phyloP scores from a whole-genome alignment of 805 yeast species.

The Tetrapisispora nanseiensis region DNA sequence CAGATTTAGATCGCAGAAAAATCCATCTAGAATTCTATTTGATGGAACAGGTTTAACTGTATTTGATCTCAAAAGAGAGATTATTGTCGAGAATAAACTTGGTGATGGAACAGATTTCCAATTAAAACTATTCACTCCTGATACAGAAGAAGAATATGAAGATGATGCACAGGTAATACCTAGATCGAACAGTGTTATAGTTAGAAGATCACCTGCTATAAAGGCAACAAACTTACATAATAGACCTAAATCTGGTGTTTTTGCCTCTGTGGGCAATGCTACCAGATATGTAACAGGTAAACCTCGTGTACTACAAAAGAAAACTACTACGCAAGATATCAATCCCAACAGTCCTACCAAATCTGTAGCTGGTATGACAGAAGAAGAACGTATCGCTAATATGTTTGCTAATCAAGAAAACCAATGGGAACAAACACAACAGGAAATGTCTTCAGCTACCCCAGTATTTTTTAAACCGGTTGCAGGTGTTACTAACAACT shows the following conservation, averaged over 20 bases:
- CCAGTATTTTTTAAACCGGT: constrained; percentile 48
- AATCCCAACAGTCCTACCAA: constrained; percentile 6
- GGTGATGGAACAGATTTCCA: constrained; percentile 83
- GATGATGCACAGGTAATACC: constrained; percentile 91
- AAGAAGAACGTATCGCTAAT: constrained; percentile 78
- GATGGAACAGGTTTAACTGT: constrained; percentile 97
- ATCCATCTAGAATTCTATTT: constrained; percentile 67
- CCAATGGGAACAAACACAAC: constrained; percentile 93
- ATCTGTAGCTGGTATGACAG: constrained; percentile 42
- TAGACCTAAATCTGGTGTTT: constrained; percentile 23
- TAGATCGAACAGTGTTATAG: constrained; percentile 76
- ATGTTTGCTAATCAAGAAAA: constrained; percentile 92
- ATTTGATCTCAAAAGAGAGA: constrained; percentile 87
- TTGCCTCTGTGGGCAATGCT: constrained; percentile 45
- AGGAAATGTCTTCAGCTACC: constrained; percentile 76
- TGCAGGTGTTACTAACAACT: constrained; percentile 22
- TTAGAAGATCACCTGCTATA: constrained; percentile 64
- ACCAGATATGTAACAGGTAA: constrained; percentile 64
- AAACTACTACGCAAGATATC: constrained; percentile 10
- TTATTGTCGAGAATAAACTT: constrained; percentile 67
- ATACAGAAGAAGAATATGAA: constrained; percentile 61
- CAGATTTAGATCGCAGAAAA: constrained; percentile 73
- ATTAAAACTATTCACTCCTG: constrained; percentile 59
- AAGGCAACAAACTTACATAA: constrained; percentile 21
- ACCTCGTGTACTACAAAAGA: constrained; percentile 39